Percentiles rank a stretch among this genome's conserved stretches.
These are phyloP conservation scores for Nymphaea thermarum DNA, from an alignment of 164 flowering plant genomes.

Conservation along the genomic window DNA sequence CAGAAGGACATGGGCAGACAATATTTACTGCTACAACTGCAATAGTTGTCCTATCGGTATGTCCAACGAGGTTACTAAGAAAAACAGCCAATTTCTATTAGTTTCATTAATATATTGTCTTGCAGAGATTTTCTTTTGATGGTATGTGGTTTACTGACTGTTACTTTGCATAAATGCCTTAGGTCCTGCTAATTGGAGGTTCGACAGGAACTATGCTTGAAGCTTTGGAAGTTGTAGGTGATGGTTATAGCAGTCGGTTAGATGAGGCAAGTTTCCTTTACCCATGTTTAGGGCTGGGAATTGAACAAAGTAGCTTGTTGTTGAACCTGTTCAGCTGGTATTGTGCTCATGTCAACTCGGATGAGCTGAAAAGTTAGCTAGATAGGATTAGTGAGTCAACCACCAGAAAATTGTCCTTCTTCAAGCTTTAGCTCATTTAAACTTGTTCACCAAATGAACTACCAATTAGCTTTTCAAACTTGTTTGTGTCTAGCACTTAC, in stretches of 20 bases:
- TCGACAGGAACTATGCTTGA: slow-evolving; percentile 99
- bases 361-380: too few species aligned
- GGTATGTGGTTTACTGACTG: background rate
- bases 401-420: too few species aligned
- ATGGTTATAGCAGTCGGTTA: slow-evolving; percentile 27
- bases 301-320: too few species aligned
- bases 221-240: slow-evolving; percentile 90
- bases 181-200: slow-evolving; percentile 95
- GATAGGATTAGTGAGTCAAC: too few species aligned
- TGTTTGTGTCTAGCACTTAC: too few species aligned
- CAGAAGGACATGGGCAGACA: slow-evolving; percentile 96
- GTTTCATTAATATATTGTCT: background rate
- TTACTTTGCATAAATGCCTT: slow-evolving; percentile 12
- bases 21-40: slow-evolving; percentile 98
- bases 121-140: background rate
- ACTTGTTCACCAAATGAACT: too few species aligned
- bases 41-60: slow-evolving; percentile 90
- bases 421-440: too few species aligned
- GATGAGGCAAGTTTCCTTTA: slow-evolving; percentile 44
- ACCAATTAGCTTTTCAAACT: too few species aligned
- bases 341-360: too few species aligned
- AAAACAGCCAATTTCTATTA: background rate
- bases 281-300: too few species aligned
- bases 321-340: too few species aligned
- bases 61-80: slow-evolving; percentile 1